phyloP scores from a whole-genome alignment of 306 rosid species.

The Cicer pinnatifidum region DNA sequence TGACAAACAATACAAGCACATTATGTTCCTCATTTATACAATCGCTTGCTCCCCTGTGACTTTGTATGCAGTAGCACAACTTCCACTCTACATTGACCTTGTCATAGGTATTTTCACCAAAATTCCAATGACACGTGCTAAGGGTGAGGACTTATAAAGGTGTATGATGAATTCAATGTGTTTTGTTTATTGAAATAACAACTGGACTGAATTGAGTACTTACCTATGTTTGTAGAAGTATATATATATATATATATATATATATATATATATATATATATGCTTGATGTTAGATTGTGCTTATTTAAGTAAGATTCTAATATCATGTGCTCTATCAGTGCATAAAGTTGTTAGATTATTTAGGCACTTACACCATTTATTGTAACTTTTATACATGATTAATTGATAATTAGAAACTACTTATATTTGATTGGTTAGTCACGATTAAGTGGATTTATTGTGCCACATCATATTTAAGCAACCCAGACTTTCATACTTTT shows the following conservation, averaged over 20 bases:
- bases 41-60: too few relatives aligned
- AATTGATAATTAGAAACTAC: background rate
- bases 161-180: background rate
- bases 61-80: too few relatives aligned
- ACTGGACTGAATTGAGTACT: too few relatives aligned
- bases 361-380: background rate
- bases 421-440: too few relatives aligned
- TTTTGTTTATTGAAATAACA: background rate
- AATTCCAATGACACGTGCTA: constrained; percentile 34
- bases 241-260: too few relatives aligned
- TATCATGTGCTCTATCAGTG: too few relatives aligned
- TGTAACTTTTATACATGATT: background rate
- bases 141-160: background rate
- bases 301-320: background rate
- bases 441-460: too few relatives aligned
- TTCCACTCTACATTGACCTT: too few relatives aligned
- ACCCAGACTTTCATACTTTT: background rate
- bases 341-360: background rate
- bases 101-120: constrained; percentile 35
- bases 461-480: background rate
- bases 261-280: too few relatives aligned
- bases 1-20: too few relatives aligned
- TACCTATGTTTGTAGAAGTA: background rate
- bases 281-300: too few relatives aligned
- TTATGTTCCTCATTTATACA: too few relatives aligned